phyloP scores from a whole-genome alignment of 2,329 filamentous ascomycete species.

The Penicillium sp. region DNA sequence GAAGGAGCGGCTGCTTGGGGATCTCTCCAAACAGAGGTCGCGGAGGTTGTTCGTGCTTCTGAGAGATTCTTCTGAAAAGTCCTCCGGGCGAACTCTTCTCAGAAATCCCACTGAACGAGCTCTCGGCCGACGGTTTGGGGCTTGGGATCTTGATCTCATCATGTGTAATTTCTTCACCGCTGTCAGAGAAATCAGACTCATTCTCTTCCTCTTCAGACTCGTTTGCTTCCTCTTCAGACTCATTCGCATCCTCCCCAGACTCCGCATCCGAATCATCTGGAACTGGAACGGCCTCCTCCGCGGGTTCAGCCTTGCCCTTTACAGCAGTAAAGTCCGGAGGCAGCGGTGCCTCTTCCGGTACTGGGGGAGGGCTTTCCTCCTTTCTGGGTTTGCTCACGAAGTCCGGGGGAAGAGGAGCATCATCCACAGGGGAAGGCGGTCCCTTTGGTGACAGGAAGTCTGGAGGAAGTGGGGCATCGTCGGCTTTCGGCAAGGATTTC shows the following conservation, averaged over 20 bases:
- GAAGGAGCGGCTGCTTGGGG: conserved; percentile 33
- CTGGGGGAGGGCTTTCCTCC: conserved; percentile 9
- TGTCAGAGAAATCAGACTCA: conserved; percentile 44
- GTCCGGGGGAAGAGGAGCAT: conserved; percentile 27
- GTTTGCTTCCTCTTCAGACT: conserved; percentile 30
- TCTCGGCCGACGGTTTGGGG: conserved; percentile 41
- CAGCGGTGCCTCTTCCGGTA: conserved; percentile 22
- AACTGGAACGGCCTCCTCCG: conserved; percentile 28
- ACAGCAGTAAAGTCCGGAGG: conserved; percentile 24
- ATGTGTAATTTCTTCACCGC: conserved; percentile 44
- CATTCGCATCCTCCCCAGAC: conserved; percentile 29
- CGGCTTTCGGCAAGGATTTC: background rate
- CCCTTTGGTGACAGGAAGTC: conserved; percentile 8
- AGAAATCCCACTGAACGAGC: conserved; percentile 40
- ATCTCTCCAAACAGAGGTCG: conserved; percentile 45
- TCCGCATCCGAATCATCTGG: conserved; percentile 35
- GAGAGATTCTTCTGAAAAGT: conserved; percentile 37
- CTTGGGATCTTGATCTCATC: conserved; percentile 35
- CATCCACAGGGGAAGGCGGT: background rate
- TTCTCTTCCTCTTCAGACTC: conserved; percentile 30
- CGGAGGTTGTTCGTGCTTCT: conserved; percentile 25
- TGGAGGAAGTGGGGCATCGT: conserved; percentile 8
- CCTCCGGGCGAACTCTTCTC: conserved; percentile 38
- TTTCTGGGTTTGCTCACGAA: conserved; percentile 22
- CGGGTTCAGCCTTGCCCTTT: conserved; percentile 16